Conservation (phyloP, 306 rosid genomes). For the Trifolium dubium region DNA sequence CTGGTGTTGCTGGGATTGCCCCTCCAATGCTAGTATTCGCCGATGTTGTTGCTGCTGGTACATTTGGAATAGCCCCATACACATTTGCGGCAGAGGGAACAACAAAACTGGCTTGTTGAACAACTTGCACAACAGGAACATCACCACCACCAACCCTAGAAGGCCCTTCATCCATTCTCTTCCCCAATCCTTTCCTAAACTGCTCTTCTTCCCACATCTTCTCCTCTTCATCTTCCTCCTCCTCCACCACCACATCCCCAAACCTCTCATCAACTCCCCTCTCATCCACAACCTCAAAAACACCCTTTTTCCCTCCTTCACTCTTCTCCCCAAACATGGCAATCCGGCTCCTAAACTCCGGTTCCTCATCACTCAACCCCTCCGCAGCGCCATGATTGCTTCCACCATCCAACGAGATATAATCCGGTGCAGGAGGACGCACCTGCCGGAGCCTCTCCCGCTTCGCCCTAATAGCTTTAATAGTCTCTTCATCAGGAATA, state of each 20-base stretch:
- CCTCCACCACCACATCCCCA: conserved; percentile 28
- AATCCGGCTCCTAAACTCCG: conserved; percentile 75
- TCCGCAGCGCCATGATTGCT: conserved; percentile 88
- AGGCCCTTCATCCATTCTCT: conserved; percentile 86
- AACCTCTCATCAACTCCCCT: conserved; percentile 49
- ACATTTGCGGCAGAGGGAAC: conserved; percentile 50
- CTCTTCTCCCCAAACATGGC: conserved; percentile 81
- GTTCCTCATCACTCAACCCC: conserved; percentile 92
- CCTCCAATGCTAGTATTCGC: conserved; percentile 69
- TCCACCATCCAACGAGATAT: conserved; percentile 81
- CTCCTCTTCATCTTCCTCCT: conserved; percentile 71
- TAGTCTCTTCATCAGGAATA: conserved; percentile 70
- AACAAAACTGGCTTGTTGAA: conserved; percentile 56
- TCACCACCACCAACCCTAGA: conserved; percentile 52
- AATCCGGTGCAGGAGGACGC: conserved; percentile 74
- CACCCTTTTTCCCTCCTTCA: conserved; percentile 77
- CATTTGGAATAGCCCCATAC: conserved; percentile 51
- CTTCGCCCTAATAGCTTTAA: conserved; percentile 76
- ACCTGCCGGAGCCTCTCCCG: conserved; percentile 78
- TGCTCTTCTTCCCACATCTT: conserved; percentile 98
- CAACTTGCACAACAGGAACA: conserved; percentile 61
- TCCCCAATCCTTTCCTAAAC: conserved; percentile 92
- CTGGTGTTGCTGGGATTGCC: conserved; percentile 47
- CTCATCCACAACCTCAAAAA: conserved; percentile 84
- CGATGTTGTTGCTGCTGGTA: conserved; percentile 25